Base-by-base conservation (phyloP, 495 filamentous ascomycete genomes). In the Staphylotrichum tortipilum region DNA sequence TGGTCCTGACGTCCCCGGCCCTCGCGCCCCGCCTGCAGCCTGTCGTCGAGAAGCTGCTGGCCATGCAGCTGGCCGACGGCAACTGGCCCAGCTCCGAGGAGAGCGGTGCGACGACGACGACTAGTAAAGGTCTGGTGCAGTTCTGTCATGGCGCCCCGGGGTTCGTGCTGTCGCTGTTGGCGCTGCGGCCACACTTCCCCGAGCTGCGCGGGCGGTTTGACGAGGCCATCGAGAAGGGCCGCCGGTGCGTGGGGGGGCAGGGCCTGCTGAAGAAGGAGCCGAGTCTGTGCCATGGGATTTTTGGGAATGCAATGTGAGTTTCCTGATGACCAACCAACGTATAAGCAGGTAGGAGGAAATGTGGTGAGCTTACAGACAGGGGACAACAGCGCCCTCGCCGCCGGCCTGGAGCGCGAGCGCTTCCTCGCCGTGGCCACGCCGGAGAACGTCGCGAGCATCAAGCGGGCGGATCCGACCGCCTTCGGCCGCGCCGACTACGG, bases 131-230 rank as follows among this genome's bases (percentile, higher is more conserved):
- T 0, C 68, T 83, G 2, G 79, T 84, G 3, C 82, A 84, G 62
- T 77, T 83, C 58, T 84, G 82, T 58, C 82, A 84, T 55, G 82
- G 82, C 12, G 81, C 78, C 2, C 78, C 82, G 1, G 82, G 81
- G 0, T 71, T 83, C n/a, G 59, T 80, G 0, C 18, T 74, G 4
- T 78, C 78, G 15, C 68, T 84, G 17, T 12, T 67, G 1, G 66
- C 72, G 6, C 66, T 84, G 45, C 52, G 65, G 23, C 56, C 67
- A 19, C 61, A 69, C 51, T 83, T 81, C 52, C 74, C 78, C 0
- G 54, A 47, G 4, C 55, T 82, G 21, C 41, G 61, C 11, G 59
- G 58, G 1, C 59, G 58, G 35, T 80, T 84, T 34, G 70, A 78
- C 11, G 42, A 30, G 7, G 78, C 74, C 0, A 59, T 83, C 5